Percentiles rank a stretch among this genome's conserved stretches.
phyloP scores from a whole-genome alignment of 768 basidiomycete genomes.

The Russula sp. region DNA sequence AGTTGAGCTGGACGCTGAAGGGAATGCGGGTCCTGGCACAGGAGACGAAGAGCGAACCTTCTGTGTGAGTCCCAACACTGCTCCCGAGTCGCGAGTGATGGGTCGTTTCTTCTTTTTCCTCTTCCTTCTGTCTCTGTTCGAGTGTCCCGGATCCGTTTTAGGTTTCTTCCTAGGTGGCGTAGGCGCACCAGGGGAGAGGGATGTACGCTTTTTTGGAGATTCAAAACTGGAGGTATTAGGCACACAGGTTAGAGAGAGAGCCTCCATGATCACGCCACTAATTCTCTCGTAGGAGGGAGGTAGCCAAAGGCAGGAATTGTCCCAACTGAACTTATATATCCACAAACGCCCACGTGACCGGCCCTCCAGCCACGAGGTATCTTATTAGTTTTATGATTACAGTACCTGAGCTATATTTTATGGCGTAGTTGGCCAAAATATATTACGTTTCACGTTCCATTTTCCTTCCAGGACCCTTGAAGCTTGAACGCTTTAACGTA shows the following conservation, averaged over 20 bases:
- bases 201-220: constrained; percentile 4
- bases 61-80: neutral
- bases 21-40: neutral
- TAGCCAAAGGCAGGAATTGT: too few species aligned
- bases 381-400: too few species aligned
- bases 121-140: constrained; percentile 24
- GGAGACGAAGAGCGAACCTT: neutral
- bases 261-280: neutral
- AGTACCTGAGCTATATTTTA: too few species aligned
- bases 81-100: constrained; percentile 11
- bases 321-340: too few species aligned
- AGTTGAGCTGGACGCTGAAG: neutral
- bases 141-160: neutral
- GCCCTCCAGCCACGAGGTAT: too few species aligned
- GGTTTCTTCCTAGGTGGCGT: neutral
- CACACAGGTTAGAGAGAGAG: neutral
- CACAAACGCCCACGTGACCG: neutral
- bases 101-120: constrained; percentile 27
- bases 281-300: too few species aligned
- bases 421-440: too few species aligned
- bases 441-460: too few species aligned
- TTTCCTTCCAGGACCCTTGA: too few species aligned
- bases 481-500: too few species aligned
- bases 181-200: neutral
- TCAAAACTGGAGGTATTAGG: neutral